phyloP scores from a whole-genome alignment of 2,329 filamentous ascomycete species.

The Penicillium sp. region DNA sequence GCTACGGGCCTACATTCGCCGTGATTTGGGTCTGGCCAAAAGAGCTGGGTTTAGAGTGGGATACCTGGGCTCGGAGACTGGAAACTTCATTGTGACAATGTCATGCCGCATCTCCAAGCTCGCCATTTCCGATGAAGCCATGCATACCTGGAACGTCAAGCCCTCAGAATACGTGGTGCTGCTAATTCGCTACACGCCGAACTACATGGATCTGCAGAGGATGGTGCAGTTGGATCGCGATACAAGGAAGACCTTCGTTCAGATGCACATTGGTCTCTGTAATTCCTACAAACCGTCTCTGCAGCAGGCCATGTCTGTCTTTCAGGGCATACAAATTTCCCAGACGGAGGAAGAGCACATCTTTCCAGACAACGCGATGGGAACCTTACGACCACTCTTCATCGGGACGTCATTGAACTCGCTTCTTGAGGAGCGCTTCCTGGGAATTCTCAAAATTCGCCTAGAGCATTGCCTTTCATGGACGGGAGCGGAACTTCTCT shows the following conservation, averaged over 20 bases:
- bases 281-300: slow-evolving; percentile 70
- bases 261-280: slow-evolving; percentile 71
- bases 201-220: slow-evolving; percentile 61
- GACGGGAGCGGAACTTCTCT: slow-evolving; percentile 65
- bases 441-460: slow-evolving; percentile 63
- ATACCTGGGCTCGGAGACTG: slow-evolving; percentile 56
- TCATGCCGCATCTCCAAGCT: slow-evolving; percentile 71
- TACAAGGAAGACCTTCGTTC: slow-evolving; percentile 40
- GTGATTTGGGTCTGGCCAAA: slow-evolving; percentile 64
- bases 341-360: background rate
- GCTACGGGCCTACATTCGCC: slow-evolving; percentile 47
- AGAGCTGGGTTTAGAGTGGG: slow-evolving; percentile 71
- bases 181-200: slow-evolving; percentile 64
- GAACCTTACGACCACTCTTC: slow-evolving; percentile 59
- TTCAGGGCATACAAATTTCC: slow-evolving; percentile 30
- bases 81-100: slow-evolving; percentile 61
- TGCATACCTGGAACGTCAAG: slow-evolving; percentile 74
- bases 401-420: slow-evolving; percentile 71
- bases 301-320: slow-evolving; percentile 55
- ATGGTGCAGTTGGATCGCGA: slow-evolving; percentile 49
- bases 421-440: slow-evolving; percentile 66
- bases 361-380: background rate
- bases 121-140: slow-evolving; percentile 70
- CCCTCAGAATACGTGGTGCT: slow-evolving; percentile 70
- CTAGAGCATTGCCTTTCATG: slow-evolving; percentile 58